Conservation (phyloP, 225 moss, liverwort and hornwort species). For the Bryum argenteum region DNA sequence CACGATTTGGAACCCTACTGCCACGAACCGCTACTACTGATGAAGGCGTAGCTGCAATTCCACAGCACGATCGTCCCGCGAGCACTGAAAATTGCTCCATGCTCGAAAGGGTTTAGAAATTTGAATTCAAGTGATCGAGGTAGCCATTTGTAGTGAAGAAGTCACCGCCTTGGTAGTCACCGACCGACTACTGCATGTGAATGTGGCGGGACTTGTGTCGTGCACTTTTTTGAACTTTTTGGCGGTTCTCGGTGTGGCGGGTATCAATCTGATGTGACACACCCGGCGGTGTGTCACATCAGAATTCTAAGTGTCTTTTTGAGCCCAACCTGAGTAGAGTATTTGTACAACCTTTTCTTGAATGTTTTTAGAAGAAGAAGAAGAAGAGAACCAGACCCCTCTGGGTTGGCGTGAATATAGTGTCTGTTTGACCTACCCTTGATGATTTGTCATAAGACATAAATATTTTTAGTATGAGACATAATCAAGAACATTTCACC, state of each 20-base stretch:
- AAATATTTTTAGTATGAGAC: too few species aligned
- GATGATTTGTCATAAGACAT: too few species aligned
- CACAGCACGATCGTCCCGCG: slow-evolving; percentile 1
- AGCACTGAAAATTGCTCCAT: slow-evolving; percentile 28
- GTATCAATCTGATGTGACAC: not conserved
- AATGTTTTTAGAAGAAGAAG: too few species aligned
- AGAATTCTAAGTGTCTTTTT: too few species aligned
- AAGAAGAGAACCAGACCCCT: too few species aligned
- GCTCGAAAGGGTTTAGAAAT: not conserved
- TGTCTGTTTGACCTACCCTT: too few species aligned
- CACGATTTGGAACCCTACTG: slow-evolving; percentile 8
- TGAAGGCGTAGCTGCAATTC: not conserved
- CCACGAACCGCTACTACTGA: slow-evolving; percentile 12
- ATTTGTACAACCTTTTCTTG: too few species aligned
- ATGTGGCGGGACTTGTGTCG: not conserved
- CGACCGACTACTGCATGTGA: not conserved
- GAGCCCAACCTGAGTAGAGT: too few species aligned
- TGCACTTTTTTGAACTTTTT: slow-evolving; percentile 5
- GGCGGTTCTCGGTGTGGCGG: not conserved
- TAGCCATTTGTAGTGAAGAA: not conserved
- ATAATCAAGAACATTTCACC: too few species aligned
- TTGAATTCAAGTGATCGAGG: not conserved
- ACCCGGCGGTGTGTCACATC: too few species aligned
- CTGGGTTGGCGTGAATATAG: too few species aligned
- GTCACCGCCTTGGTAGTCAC: slow-evolving; percentile 1